Evolutionary conservation across 495 filamentous ascomycete species (phyloP).

Genomic region (Penicillium manginii): DNA sequence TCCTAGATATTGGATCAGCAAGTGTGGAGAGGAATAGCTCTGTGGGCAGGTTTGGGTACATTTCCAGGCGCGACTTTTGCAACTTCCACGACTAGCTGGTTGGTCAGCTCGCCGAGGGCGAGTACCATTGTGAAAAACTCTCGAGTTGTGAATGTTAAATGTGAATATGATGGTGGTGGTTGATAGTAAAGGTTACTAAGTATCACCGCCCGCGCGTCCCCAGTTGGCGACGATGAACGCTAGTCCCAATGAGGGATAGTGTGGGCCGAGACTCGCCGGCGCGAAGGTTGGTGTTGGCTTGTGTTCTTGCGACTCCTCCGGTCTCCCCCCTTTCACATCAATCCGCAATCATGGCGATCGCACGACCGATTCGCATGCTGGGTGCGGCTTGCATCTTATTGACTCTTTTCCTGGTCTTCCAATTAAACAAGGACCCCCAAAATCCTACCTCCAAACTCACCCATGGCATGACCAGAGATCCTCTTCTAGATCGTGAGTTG

Average conservation of each 20-base stretch:
- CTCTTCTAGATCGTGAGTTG: constrained; percentile 77
- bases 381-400: constrained; percentile 69
- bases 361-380: constrained; percentile 79
- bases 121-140: constrained; percentile 49
- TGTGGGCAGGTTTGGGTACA: constrained; percentile 18
- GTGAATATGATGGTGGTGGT: not conserved
- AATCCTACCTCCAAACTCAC: constrained; percentile 38
- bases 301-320: not conserved
- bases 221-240: constrained; percentile 29
- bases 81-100: constrained; percentile 40
- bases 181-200: constrained; percentile 7
- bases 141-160: not conserved
- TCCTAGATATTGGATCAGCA: constrained; percentile 50
- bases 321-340: constrained; percentile 23
- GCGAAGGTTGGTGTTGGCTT: not conserved
- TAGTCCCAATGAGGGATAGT: constrained; percentile 32
- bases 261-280: not conserved
- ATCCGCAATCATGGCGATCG: constrained; percentile 67
- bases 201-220: constrained; percentile 23
- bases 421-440: constrained; percentile 59
- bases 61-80: constrained; percentile 33
- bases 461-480: constrained; percentile 68
- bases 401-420: constrained; percentile 74
- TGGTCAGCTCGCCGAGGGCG: constrained; percentile 39
- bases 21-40: constrained; percentile 1